phyloP scores from a whole-genome alignment of 2,329 filamentous ascomycete species.

The Dactylellina haptotyla region DNA sequence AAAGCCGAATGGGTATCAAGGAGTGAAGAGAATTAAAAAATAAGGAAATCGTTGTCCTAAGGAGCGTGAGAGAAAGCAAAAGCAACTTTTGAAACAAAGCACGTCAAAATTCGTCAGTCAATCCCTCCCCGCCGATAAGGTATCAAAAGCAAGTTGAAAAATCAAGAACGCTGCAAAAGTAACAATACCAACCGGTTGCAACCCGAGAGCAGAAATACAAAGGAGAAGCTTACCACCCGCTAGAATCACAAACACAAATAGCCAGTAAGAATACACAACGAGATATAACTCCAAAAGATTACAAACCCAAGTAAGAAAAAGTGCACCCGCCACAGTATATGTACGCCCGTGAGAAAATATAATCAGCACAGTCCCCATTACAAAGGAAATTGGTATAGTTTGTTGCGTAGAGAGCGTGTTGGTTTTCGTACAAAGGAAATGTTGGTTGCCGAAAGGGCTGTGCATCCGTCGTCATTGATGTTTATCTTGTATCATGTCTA shows the following conservation, averaged over 20 bases:
- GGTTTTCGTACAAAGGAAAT: slow-evolving; percentile 31
- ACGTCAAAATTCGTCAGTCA: slow-evolving; percentile 8
- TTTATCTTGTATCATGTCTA: background rate
- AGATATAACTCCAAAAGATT: slow-evolving; percentile 14
- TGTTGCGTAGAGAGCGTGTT: background rate
- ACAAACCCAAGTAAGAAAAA: background rate
- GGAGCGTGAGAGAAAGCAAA: slow-evolving; percentile 6
- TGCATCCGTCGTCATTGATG: slow-evolving; percentile 28
- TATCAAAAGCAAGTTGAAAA: slow-evolving; percentile 10
- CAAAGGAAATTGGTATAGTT: slow-evolving; percentile 18
- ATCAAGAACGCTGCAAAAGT: background rate
- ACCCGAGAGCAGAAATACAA: background rate
- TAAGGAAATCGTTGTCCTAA: background rate
- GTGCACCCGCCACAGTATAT: slow-evolving; percentile 6
- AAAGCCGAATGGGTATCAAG: slow-evolving; percentile 26
- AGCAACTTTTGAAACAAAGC: background rate
- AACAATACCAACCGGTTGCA: slow-evolving; percentile 1
- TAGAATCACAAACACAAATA: background rate
- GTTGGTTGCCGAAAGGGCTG: slow-evolving; percentile 43
- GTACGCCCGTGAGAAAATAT: slow-evolving; percentile 24
- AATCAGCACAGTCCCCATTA: background rate
- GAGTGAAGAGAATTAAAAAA: slow-evolving; percentile 7
- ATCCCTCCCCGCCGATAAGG: background rate
- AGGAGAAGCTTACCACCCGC: slow-evolving; percentile 5
- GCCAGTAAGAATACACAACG: slow-evolving; percentile 15